Evolutionary conservation across 192 early-diverging fungal species (phyloP), one percentile per base, ranked within the genome.

Genomic region (Podila horticola): DNA sequence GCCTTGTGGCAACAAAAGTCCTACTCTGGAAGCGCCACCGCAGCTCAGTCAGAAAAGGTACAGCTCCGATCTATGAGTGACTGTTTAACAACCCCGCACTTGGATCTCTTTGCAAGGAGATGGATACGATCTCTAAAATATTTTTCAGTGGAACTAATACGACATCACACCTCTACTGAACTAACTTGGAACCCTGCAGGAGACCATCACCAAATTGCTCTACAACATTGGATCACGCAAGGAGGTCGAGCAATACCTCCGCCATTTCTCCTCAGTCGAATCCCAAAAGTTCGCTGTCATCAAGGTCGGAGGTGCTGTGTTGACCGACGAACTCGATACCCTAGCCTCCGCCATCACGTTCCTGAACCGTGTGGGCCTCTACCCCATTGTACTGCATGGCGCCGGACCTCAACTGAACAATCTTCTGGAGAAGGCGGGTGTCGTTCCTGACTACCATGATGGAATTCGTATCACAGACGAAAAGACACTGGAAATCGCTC

Each of bases 251-350:
- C 97, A 98, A 88, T 99, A 99, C 69, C 90, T 99, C 64, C 91
- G 94, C 36, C 95, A 97, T 74, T 99, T 99, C 82, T 95, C 96
- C 1, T 96, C 95, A 0, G 98, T 98, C 57, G 97, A 98, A 84
- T 96, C 95, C 26, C 98, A 99, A 89, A 97, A 98, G 87, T 99
- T 99, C 86, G 98, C 98, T 10, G 97, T 99, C 48, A 98, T 99
- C 89, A 99, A 99, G 84, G 98, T 99, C 28, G 96, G 95, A 65
- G 96, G 97, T 4, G 95, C 95, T 3, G 94, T 99, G n/a, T 85
- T 99, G 61, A 94, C 96, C 8, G 96, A 99, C 72, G 96, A 98
- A 63, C 88, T 99, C 51, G 95, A 97, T 59, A 96, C 96, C 22
- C 82, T 99, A 20, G 97, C 97, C 4, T 97, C 95, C 2, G 93